Base-by-base conservation (phyloP, 1,284 basidiomycete species). In the Ceratobasidium sp. region DNA sequence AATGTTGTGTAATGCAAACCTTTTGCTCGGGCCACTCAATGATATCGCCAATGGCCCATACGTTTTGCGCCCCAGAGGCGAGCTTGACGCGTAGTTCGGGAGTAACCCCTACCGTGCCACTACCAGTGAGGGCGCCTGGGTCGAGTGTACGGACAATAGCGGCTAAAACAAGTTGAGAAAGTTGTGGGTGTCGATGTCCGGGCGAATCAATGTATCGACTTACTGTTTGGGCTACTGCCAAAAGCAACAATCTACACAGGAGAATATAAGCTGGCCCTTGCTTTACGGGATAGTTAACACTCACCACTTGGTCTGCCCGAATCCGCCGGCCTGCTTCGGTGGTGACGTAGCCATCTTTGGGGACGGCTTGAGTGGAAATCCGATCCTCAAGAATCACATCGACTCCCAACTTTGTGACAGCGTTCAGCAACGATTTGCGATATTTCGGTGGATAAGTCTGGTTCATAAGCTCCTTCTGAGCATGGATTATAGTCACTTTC, bases 401-500 rank as follows among this genome's bases (percentile, higher is more conserved):
- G 76, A 92, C 84, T 5, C 88, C 89, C 1, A 87, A 86, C 1
- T 83, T 83, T 12, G 82, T 82, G 1, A 90, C 81, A 44, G 87
- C 86, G 4, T 84, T 83, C 63, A 86, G 87, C 3, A 90, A 82
- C 28, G 84, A 85, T 26, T 85, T 86, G 58, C 92, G 88, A 84
- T 89, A 89, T 79, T 88, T 88, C 33, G 86, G 83, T 0, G 91
- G 88, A 81, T 94, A 94, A 0, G 87, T 83, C 0, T 84, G 80
- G 81, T 92, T 94, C 68, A 94, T 85, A 12, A 93, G 88, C 28
- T 86, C 83, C 0, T 81, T 79, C 26, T 87, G 86, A 46, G 87
- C 87, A n/a, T 94, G 92, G 1, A 92, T 88, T 56, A 94, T 87
- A 2, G 92, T 93, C 18, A 94, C 88, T 78, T 88, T 87, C 84